Evolutionary conservation across 2,329 filamentous ascomycete species (phyloP).

Genomic region (Ascocoryne sarcoides): DNA sequence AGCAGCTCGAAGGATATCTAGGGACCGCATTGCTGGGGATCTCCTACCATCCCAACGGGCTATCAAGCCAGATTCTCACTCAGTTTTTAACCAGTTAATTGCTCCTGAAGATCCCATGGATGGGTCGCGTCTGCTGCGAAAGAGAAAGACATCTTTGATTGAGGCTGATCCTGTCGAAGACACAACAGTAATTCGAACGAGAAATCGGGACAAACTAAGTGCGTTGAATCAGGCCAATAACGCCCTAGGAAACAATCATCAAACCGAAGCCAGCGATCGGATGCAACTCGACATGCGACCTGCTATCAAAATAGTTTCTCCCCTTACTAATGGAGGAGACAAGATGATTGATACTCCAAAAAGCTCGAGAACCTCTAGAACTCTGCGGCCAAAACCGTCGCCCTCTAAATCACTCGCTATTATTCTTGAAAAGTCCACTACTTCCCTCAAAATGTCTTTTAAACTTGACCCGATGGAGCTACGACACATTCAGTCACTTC

Average conservation of each 20-base stretch:
- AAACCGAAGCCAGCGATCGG: conserved; percentile 3
- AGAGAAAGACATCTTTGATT: conserved; percentile 72
- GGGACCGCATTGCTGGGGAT: conserved; percentile 61
- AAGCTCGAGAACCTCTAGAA: conserved; percentile 43
- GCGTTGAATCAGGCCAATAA: conserved; percentile 13
- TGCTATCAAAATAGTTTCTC: conserved; percentile 5
- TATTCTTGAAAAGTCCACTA: conserved; percentile 28
- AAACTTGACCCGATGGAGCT: conserved; percentile 49
- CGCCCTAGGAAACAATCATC: conserved; percentile 2
- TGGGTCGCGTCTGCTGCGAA: conserved; percentile 68
- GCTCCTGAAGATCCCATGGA: conserved; percentile 66
- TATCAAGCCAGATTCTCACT: conserved; percentile 62
- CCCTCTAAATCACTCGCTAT: conserved; percentile 31
- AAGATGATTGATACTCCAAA: conserved; percentile 15
- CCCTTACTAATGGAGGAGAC: conserved; percentile 15
- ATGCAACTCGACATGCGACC: conserved; percentile 9
- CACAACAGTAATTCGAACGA: conserved; percentile 42
- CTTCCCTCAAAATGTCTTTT: conserved; percentile 46
- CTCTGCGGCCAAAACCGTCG: conserved; percentile 43
- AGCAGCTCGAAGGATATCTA: conserved; percentile 43
- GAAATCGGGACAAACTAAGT: conserved; percentile 27
- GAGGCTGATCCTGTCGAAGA: conserved; percentile 49
- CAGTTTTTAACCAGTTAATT: conserved; percentile 66
- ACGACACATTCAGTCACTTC: conserved; percentile 48
- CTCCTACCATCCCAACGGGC: conserved; percentile 59